Evolutionary conservation across 768 basidiomycete genomes (phyloP).

Genomic region (Psilocybe sp.): DNA sequence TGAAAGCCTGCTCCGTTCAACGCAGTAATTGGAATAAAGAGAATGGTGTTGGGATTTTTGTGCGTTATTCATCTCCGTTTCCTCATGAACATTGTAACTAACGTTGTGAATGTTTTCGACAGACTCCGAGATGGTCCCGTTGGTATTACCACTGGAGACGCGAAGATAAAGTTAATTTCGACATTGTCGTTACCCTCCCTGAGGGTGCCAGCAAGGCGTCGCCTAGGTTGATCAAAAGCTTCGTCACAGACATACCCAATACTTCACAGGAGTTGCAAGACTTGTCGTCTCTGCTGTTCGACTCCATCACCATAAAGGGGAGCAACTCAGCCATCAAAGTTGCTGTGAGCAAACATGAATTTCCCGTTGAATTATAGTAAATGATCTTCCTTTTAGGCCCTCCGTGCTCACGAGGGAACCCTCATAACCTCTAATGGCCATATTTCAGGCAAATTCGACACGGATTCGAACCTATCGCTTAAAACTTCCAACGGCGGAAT

Average conservation of each 20-base stretch:
- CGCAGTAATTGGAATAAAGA: slow-evolving; percentile 15
- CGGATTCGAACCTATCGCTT: slow-evolving; percentile 25
- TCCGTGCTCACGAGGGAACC: slow-evolving; percentile 24
- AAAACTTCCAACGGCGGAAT: slow-evolving; percentile 42
- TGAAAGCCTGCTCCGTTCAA: slow-evolving; percentile 24
- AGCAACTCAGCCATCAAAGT: slow-evolving; percentile 31
- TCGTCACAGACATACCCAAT: no score
- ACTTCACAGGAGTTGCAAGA: no score
- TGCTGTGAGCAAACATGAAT: slow-evolving; percentile 24
- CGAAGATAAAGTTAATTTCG: slow-evolving; percentile 7
- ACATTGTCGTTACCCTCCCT: slow-evolving; percentile 10
- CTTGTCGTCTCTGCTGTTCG: slow-evolving; percentile 24
- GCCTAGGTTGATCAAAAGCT: no score
- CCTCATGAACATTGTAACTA: neutral
- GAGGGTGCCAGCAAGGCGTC: neutral
- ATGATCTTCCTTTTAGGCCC: slow-evolving; percentile 19
- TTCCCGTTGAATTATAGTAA: neutral
- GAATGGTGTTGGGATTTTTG: slow-evolving; percentile 33
- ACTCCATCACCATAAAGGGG: slow-evolving; percentile 32
- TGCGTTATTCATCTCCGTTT: slow-evolving; percentile 13
- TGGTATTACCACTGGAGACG: neutral
- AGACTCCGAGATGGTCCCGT: slow-evolving; percentile 9
- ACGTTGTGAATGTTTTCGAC: neutral
- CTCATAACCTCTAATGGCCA: slow-evolving; percentile 38
- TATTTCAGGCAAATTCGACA: slow-evolving; percentile 45